Evolutionary conservation across 768 basidiomycete species (phyloP), one percentile per base, ranked within the genome.

Genomic region (Mycena sanguinolenta): DNA sequence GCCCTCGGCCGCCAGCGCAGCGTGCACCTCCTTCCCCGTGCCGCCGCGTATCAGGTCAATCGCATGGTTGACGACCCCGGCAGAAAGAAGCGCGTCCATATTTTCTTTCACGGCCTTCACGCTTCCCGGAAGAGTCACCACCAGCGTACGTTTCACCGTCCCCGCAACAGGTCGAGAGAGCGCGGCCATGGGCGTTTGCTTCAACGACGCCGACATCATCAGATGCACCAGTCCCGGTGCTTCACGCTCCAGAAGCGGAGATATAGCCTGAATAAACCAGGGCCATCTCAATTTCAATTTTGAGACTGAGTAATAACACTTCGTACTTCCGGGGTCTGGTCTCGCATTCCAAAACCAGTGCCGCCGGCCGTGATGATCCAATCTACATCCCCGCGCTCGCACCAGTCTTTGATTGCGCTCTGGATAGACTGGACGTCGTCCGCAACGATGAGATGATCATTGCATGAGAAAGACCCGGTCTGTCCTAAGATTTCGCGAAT

Each of bases 361-460:
- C 95, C 95, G 21, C 95, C 95, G 0, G 93, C 93, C 8, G 94
- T 93, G 71, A 97, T 83, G 67, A 96, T 86, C 87, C 90, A 91
- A 77, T 95, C 91, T 17, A 92, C 79, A n/a, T 82, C 75, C 3
- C 82, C 83, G 6, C 82, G 77, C 3, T 79, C 76, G 44, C 80
- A 83, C 84, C 89, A 90, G 8, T 76, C 78, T 52, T 79, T 80
- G 8, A 95, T 84, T 14, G 79, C 76, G 9, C 77, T 74, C 28
- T 82, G 84, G 59, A 96, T 93, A 50, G 77, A 77, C 0, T 75
- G 70, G 57, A 85, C 78, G 55, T 94, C 90, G 75, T 97, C 95
- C 39, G 93, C 85, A 0, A 95, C 91, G 76, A 94, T 86, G 19
- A 60, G 69, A 58, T 75, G 77, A 12, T 81, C 74, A 6, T 75